Percentiles rank a stretch among this genome's conserved stretches.
These are phyloP conservation scores for Aspergillus sclerotialis DNA, from an alignment of 2,329 filamentous ascomycete species.

Conservation along the genomic window DNA sequence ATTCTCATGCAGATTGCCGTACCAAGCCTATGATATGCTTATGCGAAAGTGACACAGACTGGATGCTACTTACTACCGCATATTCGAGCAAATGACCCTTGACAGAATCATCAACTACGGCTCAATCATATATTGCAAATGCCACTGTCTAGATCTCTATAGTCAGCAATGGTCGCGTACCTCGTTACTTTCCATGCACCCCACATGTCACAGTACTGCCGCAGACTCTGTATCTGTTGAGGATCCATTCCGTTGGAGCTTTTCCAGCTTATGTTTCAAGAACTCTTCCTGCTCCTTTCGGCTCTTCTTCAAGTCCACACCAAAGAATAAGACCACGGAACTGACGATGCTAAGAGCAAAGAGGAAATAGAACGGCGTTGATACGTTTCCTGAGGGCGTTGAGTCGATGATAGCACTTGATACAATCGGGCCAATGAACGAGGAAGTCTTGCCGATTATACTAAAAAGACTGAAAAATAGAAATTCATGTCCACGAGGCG, in stretches of 20 bases:
- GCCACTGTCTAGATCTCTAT: no score
- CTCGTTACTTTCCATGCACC: no score
- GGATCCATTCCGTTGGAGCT: neutral
- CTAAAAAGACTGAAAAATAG: conserved; percentile 64
- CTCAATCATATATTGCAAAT: no score
- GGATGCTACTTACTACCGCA: no score
- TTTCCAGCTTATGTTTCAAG: conserved; percentile 30
- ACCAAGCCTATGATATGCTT: no score
- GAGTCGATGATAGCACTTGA: conserved; percentile 63
- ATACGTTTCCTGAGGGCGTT: conserved; percentile 47
- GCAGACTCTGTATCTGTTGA: neutral
- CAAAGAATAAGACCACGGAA: conserved; percentile 46
- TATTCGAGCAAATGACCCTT: no score
- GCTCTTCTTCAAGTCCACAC: conserved; percentile 57
- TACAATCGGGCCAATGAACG: conserved; percentile 63
- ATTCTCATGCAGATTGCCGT: no score
- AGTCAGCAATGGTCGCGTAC: no score
- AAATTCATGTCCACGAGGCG: conserved; percentile 61
- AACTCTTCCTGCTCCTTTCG: conserved; percentile 53
- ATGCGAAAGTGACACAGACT: no score
- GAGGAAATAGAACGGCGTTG: conserved; percentile 60
- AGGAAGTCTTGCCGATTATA: conserved; percentile 62
- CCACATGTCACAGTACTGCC: no score
- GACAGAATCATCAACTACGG: no score
- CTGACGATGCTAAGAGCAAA: conserved; percentile 53